These are phyloP conservation scores for Besnoitia besnoiti DNA, from an alignment of 169 alveolate genomes.

Conservation along the genomic window DNA sequence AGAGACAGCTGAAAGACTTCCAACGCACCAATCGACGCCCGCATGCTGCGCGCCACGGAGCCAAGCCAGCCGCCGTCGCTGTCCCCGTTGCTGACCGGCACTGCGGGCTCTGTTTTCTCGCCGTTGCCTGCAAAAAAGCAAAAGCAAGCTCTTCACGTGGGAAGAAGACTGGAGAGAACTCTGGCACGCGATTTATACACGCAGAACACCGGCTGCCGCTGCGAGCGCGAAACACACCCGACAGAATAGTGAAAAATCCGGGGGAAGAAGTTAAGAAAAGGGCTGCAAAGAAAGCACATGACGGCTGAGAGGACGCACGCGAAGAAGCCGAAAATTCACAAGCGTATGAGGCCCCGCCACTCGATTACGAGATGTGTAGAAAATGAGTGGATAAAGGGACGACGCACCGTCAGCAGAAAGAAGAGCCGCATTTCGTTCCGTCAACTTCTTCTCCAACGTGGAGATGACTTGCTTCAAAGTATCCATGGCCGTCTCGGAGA, in stretches of 20 bases:
- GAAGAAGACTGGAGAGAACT: too few relatives aligned
- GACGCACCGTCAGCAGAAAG: neutral
- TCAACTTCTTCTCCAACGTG: neutral
- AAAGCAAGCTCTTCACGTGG: too few relatives aligned
- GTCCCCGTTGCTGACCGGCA: too few relatives aligned
- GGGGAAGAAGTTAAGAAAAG: neutral
- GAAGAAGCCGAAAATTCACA: neutral
- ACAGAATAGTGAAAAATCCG: neutral
- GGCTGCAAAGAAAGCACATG: neutral
- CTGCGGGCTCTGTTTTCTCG: too few relatives aligned
- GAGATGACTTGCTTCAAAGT: neutral
- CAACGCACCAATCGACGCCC: neutral
- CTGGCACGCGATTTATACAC: too few relatives aligned
- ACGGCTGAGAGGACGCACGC: neutral
- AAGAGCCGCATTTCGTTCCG: neutral
- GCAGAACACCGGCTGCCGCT: too few relatives aligned
- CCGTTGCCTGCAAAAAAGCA: too few relatives aligned
- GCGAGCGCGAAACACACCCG: too few relatives aligned
- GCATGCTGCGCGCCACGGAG: neutral
- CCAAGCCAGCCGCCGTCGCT: slow-evolving; percentile 32
- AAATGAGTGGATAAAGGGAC: neutral
- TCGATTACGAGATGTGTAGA: neutral
- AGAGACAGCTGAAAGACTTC: neutral
- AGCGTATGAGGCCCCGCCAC: neutral
- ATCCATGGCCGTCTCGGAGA: neutral